phyloP scores from a whole-genome alignment of 176 grass and related monocot species.

The Phragmites australis region DNA sequence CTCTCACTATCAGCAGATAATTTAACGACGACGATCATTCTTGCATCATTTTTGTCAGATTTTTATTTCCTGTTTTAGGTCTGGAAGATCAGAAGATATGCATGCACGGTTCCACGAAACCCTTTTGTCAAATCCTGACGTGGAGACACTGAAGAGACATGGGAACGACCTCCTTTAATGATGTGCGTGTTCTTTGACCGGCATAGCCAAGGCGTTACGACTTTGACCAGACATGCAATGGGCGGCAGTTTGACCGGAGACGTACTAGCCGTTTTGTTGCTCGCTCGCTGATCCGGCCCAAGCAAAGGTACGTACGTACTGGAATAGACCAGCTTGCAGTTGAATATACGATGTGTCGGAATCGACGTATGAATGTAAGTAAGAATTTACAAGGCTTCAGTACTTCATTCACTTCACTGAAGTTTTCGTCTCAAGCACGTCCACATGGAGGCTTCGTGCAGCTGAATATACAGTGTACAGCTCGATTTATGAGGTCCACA shows the following conservation, averaged over 20 bases:
- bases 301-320: no score
- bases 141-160: background rate
- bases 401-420: no score
- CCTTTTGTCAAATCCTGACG: constrained; percentile 1
- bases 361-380: no score
- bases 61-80: background rate
- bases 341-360: no score
- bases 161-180: background rate
- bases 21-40: background rate
- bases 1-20: background rate
- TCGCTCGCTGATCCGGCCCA: no score
- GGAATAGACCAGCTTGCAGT: no score
- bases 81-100: background rate
- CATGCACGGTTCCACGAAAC: background rate
- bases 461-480: no score
- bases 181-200: constrained; percentile 31
- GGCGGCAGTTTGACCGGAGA: background rate
- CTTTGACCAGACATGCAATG: background rate
- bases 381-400: no score
- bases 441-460: no score
- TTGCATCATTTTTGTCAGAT: background rate
- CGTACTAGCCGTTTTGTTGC: background rate
- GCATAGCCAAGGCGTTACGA: no score
- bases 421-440: no score
- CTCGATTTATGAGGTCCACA: no score